Evolutionary conservation across 768 basidiomycete genomes (phyloP).

Genomic region (Guyanaporus albipodus): DNA sequence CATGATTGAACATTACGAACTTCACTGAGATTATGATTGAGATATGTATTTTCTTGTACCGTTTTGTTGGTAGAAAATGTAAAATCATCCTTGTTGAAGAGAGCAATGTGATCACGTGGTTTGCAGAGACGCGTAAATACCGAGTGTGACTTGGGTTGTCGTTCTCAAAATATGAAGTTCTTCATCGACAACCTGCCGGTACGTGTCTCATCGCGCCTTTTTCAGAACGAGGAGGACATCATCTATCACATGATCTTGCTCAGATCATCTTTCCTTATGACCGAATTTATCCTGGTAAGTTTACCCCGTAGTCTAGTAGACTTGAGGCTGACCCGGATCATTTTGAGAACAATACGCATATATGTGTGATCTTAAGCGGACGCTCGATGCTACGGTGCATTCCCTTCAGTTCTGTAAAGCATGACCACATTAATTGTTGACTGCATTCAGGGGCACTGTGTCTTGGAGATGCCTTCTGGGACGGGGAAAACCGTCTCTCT

Average conservation of each 20-base stretch:
- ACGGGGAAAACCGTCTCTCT: constrained; percentile 98
- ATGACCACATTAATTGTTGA: background rate
- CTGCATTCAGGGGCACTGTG: constrained; percentile 87
- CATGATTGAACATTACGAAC: background rate
- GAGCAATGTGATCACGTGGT: constrained; percentile 14
- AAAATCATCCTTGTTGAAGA: background rate
- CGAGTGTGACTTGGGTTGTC: too few relatives aligned
- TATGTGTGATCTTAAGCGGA: constrained; percentile 97
- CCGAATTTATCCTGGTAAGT: constrained; percentile 89
- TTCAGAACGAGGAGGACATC: background rate
- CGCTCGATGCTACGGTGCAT: constrained; percentile 89
- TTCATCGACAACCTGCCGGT: constrained; percentile 79
- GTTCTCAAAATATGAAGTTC: constrained; percentile 79
- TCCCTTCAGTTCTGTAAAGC: background rate
- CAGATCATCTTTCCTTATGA: constrained; percentile 92
- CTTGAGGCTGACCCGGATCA: constrained; percentile 8
- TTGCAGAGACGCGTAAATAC: too few relatives aligned
- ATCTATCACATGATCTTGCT: background rate
- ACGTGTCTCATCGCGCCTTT: constrained; percentile 21
- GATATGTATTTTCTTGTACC: background rate
- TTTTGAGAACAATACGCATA: constrained; percentile 93
- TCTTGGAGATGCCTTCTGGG: constrained; percentile 99
- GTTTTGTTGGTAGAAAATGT: background rate
- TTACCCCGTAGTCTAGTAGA: background rate
- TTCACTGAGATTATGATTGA: background rate